Conservation (phyloP, 768 basidiomycete species). For the Crucibulum laeve region DNA sequence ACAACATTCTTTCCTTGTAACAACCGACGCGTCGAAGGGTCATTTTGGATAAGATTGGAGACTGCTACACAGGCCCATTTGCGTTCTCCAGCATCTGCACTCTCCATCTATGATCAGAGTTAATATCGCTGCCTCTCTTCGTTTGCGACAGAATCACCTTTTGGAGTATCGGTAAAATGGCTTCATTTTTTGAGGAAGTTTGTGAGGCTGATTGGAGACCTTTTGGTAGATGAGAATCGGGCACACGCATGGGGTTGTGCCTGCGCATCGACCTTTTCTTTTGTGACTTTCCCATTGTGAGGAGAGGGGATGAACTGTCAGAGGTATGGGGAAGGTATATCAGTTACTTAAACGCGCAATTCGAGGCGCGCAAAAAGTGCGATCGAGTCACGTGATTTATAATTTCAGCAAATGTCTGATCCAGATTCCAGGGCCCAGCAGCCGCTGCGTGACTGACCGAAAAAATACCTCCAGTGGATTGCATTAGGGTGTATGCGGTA, state of each 20-base stretch:
- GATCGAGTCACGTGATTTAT: not conserved
- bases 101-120: slow-evolving; percentile 53
- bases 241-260: slow-evolving; percentile 92
- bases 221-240: slow-evolving; percentile 84
- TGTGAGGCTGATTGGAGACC: slow-evolving; percentile 75
- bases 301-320: not conserved
- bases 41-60: slow-evolving; percentile 93
- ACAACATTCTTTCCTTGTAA: slow-evolving; percentile 91
- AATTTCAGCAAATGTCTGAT: not conserved
- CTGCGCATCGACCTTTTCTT: slow-evolving; percentile 82
- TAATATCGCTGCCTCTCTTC: not conserved
- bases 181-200: slow-evolving; percentile 71
- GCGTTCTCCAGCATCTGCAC: slow-evolving; percentile 72
- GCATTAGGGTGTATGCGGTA: too few species aligned
- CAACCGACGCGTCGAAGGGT: slow-evolving; percentile 85
- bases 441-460: too few species aligned
- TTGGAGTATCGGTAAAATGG: slow-evolving; percentile 83
- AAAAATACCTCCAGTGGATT: too few species aligned
- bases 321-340: not conserved
- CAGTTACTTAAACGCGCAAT: not conserved
- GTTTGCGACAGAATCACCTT: slow-evolving; percentile 50
- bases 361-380: not conserved
- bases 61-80: slow-evolving; percentile 97
- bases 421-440: too few species aligned
- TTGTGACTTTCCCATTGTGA: slow-evolving; percentile 86